Evolutionary conservation across 2,329 filamentous ascomycete species (phyloP), one percentile per base, ranked within the genome.

Genomic region (Microsporum ferrugineum): DNA sequence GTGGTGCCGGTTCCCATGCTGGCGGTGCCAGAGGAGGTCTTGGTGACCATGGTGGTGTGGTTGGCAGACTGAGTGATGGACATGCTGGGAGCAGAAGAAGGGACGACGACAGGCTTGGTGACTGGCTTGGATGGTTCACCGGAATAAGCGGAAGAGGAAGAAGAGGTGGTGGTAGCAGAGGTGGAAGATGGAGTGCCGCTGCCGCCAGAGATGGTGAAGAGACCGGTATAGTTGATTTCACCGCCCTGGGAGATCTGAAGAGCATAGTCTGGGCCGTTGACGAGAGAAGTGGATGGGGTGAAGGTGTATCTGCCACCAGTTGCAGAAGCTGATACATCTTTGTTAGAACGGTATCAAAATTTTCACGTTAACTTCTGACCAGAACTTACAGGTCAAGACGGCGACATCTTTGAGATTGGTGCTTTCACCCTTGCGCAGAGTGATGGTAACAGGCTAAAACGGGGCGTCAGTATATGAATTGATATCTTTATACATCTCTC

Each of bases 231-330:
- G 75, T 86, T 86, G 70, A 75, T 64, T 55, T 71, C 63, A 45
- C 68, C 72, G 62, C 75, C 78, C 68, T 84, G 82, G 12, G 67
- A 69, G 72, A 86, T 84, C 70, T 84, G 72, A 62, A 86, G 78
- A 60, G 84, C 82, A 68, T 85, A 86, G 73, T 83, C 75, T 41
- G 70, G 63, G 61, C 72, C 78, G 64, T 76, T 70, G 51, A 70
- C 66, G 33, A 84, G 73, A 43, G 67, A 70, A 29, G 67, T 69
- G 43, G 72, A 69, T 3, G 80, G 79, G 14, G 75, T 81, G 80
- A 81, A 85, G 61, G 72, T 74, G 75, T 74, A 82, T 29, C 69
- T 71, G 61, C 78, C 79, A 57, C 75, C 76, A 57, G 71, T 75
- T 29, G 76, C 79, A 60, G 73, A 63, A 43, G 70, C 77, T 76